Evolutionary conservation across 441 rosid genomes (phyloP), one percentile per base, ranked within the genome.

Genomic region (Capsella rubella): DNA sequence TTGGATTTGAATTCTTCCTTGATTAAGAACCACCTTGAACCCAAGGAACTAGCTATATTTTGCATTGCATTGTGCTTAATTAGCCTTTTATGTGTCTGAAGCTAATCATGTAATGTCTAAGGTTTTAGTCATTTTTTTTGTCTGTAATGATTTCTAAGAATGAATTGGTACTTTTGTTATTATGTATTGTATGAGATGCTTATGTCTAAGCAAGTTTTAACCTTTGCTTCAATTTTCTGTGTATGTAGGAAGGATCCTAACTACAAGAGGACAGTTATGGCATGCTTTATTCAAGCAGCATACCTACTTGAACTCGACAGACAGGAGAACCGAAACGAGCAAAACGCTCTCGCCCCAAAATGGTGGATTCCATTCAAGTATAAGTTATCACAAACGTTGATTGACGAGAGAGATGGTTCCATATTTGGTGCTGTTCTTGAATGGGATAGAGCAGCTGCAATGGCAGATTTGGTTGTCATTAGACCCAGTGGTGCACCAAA

Each of bases 361-460:
- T 95, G 99, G 98, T 92, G 98, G 97, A 75, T 82, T 28, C 88
- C 90, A 29, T 95, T 89, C 81, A 95, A 89, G 80, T 92, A 87
- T 90, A 95, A 84, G 83, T 70, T 92, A 51, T 57, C 87, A 2
- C 87, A 85, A 50, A 88, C 89, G 25, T 85, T 95, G 25, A 71
- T 81, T 5, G 99, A 95, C 11, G 89, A 89, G 71, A 82, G 95
- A 79, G 97, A 91, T 35, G 91, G 95, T 28, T 95, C 98, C 0
- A 85, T 91, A 70, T 95, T 92, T 2, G 99, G 97, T 4, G 96
- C 91, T 2, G 82, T 95, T 16, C 82, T 92, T 32, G 97, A 95
- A 78, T 95, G 98, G 97, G 97, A 95, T 67, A 81, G 92, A 59
- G 70, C 91, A 46, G 95, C 96, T 50, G 99, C 99, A 43, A 45